Percentiles rank a stretch among this genome's conserved stretches.
Evolutionary conservation across 1,284 basidiomycete genomes (phyloP).

Genomic region (Irpex rosettiformis): DNA sequence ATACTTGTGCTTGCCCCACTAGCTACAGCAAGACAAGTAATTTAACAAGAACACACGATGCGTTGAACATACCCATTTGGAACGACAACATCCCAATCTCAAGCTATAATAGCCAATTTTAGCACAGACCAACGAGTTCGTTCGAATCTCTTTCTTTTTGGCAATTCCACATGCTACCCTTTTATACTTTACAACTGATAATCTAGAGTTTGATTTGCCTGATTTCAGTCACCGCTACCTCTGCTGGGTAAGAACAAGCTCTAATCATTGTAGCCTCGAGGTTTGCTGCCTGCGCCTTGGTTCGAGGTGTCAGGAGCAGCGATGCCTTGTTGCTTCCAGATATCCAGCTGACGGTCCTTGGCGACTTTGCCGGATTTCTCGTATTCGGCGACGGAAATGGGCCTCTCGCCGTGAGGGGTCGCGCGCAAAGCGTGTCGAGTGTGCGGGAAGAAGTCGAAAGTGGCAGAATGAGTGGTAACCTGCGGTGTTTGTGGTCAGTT

Average conservation of each 20-base stretch:
- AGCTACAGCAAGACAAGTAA: too few species aligned
- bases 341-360: slow-evolving; percentile 61
- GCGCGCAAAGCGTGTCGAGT: slow-evolving; percentile 75
- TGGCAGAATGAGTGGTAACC: slow-evolving; percentile 74
- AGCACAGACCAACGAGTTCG: not conserved
- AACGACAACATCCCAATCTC: too few species aligned
- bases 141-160: not conserved
- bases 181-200: too few species aligned
- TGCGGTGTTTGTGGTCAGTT: slow-evolving; percentile 22
- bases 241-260: not conserved
- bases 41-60: too few species aligned
- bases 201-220: too few species aligned
- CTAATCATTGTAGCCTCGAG: slow-evolving; percentile 61
- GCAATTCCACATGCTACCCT: too few species aligned
- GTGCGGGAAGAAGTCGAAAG: slow-evolving; percentile 74
- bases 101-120: too few species aligned
- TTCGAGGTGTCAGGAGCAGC: slow-evolving; percentile 27
- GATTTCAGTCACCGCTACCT: not conserved
- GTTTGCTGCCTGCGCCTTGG: slow-evolving; percentile 27
- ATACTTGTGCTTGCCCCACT: too few species aligned
- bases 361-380: slow-evolving; percentile 62
- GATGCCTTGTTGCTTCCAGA: slow-evolving; percentile 62
- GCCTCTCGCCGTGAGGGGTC: slow-evolving; percentile 80
- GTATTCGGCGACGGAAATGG: slow-evolving; percentile 72
- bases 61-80: too few species aligned